Percentiles rank a stretch among this genome's conserved stretches.
Conservation (phyloP, 73 alveolate genomes). For the Loxodes magnus region DNA sequence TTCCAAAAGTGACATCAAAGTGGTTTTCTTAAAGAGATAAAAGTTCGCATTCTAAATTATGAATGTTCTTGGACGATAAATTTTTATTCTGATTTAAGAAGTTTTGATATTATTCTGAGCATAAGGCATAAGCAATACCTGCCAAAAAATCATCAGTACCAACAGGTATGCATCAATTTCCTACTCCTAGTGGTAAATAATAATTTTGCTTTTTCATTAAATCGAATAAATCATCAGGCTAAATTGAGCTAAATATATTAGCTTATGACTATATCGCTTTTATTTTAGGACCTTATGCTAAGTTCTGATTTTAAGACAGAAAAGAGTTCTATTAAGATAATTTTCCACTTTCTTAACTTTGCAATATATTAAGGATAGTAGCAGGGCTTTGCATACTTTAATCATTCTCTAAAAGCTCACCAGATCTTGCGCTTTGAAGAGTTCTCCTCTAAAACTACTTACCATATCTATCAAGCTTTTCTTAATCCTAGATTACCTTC, state of each 20-base stretch:
- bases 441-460: neutral
- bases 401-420: neutral
- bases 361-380: neutral
- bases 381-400: neutral
- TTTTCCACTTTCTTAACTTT: neutral
- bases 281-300: no score
- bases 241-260: no score
- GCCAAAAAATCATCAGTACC: neutral
- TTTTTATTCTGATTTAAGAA: neutral
- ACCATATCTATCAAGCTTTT: neutral
- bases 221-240: no score
- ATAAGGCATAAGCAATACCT: neutral
- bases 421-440: neutral
- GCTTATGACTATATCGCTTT: no score
- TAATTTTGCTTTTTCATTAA: no score
- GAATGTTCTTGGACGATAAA: neutral
- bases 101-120: constrained; percentile 3
- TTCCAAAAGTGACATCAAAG: neutral
- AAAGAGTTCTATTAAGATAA: neutral
- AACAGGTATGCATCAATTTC: neutral
- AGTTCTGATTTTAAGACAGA: neutral
- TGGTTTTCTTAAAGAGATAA: neutral
- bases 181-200: neutral
- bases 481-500: neutral
- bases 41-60: neutral